Percentiles rank a stretch among this genome's conserved stretches.
Evolutionary conservation across 352 stramenopile genomes (phyloP).

Genomic region (Phytophthora capsici): DNA sequence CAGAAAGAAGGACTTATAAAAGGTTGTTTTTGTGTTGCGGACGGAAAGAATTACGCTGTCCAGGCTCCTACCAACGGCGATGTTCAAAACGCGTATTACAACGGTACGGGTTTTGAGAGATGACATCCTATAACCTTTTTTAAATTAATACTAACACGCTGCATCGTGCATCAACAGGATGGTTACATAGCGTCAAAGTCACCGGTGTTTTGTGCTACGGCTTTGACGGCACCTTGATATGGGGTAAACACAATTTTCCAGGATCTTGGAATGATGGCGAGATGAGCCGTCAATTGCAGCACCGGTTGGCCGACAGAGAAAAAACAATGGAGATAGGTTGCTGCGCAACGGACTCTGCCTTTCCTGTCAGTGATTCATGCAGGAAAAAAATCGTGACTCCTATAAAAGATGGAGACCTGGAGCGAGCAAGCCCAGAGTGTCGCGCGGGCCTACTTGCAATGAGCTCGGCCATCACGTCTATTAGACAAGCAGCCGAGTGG

Average conservation of each 20-base stretch:
- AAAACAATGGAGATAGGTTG: not conserved
- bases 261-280: constrained; percentile 11
- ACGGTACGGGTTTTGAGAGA: too few species aligned
- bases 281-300: constrained; percentile 4
- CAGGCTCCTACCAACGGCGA: constrained; percentile 1
- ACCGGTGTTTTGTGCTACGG: constrained; percentile 12
- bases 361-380: constrained; percentile 8
- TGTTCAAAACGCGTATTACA: constrained; percentile 12
- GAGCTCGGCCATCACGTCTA: constrained; percentile 3
- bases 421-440: constrained; percentile 6
- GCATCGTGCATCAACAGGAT: too few species aligned
- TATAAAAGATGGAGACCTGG: constrained; percentile 9
- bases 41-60: constrained; percentile 7
- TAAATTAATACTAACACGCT: too few species aligned
- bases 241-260: constrained; percentile 11
- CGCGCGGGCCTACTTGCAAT: constrained; percentile 3
- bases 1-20: constrained; percentile 3
- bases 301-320: not conserved
- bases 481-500: constrained; percentile 7
- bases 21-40: constrained; percentile 10
- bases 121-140: too few species aligned
- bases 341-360: constrained; percentile 11
- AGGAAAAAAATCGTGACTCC: constrained; percentile 5
- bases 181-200: constrained; percentile 3
- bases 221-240: constrained; percentile 11